Conservation (phyloP, 2,329 filamentous ascomycete species). For the Fusarium globosum region DNA sequence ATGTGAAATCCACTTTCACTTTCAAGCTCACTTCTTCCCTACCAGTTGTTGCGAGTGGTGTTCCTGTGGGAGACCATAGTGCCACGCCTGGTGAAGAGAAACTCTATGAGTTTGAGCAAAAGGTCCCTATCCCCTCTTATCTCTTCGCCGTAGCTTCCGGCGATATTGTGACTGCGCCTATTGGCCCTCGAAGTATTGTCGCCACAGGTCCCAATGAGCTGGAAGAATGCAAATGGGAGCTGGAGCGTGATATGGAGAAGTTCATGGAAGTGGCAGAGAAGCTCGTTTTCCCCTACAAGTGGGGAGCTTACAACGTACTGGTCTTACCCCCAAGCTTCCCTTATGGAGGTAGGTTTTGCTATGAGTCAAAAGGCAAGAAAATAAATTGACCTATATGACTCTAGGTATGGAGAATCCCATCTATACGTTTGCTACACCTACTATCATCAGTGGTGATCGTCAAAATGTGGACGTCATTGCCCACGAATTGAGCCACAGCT, state of each 20-base stretch:
- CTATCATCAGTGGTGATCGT: conserved; percentile 88
- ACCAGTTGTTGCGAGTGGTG: conserved; percentile 91
- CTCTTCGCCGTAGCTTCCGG: conserved; percentile 92
- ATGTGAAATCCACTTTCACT: conserved; percentile 94
- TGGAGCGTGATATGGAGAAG: conserved; percentile 90
- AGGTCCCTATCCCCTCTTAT: conserved; percentile 93
- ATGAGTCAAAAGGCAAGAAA: not conserved
- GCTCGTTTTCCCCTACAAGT: conserved; percentile 86
- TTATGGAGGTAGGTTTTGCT: conserved; percentile 72
- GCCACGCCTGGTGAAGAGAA: conserved; percentile 62
- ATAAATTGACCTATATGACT: conserved; percentile 17
- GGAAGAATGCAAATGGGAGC: conserved; percentile 85
- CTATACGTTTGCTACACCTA: conserved; percentile 95
- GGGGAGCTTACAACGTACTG: conserved; percentile 95
- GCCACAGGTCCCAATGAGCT: conserved; percentile 91
- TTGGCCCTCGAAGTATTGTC: conserved; percentile 86
- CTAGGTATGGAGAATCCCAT: conserved; percentile 89
- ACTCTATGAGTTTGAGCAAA: conserved; percentile 88
- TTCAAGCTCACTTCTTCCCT: conserved; percentile 89
- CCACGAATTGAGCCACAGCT: conserved; percentile 80
- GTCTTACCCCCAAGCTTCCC: conserved; percentile 91
- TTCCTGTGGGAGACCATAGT: conserved; percentile 63
- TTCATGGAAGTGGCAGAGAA: conserved; percentile 89
- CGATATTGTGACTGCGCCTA: conserved; percentile 85
- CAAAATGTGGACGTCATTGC: conserved; percentile 98